A percentile compares a stretch with the other conserved stretches of the same genome.
Evolutionary conservation across 352 stramenopile genomes (phyloP).

Genomic region (Phytophthora agathidicida): DNA sequence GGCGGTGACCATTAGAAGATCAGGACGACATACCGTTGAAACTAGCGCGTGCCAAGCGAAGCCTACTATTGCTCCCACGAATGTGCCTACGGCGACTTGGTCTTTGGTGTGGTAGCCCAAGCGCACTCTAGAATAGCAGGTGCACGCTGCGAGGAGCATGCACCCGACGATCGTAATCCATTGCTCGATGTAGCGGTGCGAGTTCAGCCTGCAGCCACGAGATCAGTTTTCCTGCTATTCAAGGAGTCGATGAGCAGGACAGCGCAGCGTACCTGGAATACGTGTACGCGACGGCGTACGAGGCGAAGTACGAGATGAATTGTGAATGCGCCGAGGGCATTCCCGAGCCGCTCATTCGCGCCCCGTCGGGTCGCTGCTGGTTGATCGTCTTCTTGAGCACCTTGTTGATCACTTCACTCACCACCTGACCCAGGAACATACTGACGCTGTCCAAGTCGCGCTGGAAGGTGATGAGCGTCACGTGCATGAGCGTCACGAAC

Average conservation of each 20-base stretch:
- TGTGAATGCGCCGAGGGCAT: constrained; percentile 85
- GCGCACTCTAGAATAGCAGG: constrained; percentile 70
- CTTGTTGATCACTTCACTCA: constrained; percentile 79
- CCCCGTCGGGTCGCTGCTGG: constrained; percentile 67
- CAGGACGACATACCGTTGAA: constrained; percentile 21
- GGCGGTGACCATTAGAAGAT: background rate
- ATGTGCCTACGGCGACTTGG: constrained; percentile 63
- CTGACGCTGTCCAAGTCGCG: constrained; percentile 75
- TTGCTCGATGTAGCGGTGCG: constrained; percentile 60
- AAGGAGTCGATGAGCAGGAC: background rate
- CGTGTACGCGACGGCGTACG: constrained; percentile 74
- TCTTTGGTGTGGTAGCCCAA: constrained; percentile 78
- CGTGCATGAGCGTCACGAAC: constrained; percentile 88
- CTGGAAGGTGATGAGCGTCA: constrained; percentile 80
- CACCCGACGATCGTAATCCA: constrained; percentile 57
- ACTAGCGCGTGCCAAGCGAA: constrained; percentile 21
- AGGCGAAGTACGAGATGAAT: constrained; percentile 81
- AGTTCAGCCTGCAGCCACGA: constrained; percentile 46
- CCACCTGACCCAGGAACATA: constrained; percentile 72
- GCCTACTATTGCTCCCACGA: constrained; percentile 44
- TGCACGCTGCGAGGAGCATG: constrained; percentile 49
- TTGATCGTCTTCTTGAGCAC: constrained; percentile 79
- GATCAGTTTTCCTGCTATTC: constrained; percentile 4
- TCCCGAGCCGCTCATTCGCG: constrained; percentile 57
- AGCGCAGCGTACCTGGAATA: constrained; percentile 42